Conservation (phyloP, 202 grass and related monocot genomes). For the Miscanthus sacchariflorus region DNA sequence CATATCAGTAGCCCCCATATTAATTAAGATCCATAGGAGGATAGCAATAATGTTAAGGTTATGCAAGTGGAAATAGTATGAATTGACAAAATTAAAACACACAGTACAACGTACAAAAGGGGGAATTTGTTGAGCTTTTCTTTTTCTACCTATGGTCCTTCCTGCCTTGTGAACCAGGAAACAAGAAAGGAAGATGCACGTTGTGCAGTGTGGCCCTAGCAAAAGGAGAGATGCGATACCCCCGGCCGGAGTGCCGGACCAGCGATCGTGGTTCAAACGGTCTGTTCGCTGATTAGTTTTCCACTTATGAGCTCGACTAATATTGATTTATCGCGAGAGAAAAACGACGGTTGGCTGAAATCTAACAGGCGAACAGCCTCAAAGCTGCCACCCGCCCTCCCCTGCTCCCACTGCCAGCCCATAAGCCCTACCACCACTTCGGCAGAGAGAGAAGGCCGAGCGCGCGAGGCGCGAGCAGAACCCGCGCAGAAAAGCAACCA, state of each 20-base stretch:
- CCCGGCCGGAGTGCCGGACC: too few species aligned
- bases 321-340: too few species aligned
- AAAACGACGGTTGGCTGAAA: too few species aligned
- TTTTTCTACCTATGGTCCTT: not conserved
- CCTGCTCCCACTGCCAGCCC: not conserved
- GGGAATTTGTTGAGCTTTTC: not conserved
- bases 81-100: not conserved
- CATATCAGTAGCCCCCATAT: too few species aligned
- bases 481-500: constrained; percentile 39
- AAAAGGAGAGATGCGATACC: not conserved
- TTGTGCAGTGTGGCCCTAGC: constrained; percentile 53
- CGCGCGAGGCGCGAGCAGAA: constrained; percentile 8
- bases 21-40: too few species aligned
- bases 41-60: too few species aligned
- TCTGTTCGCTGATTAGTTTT: too few species aligned
- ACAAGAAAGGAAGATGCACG: constrained; percentile 39
- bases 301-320: too few species aligned
- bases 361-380: too few species aligned
- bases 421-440: not conserved
- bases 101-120: not conserved
- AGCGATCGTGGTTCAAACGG: constrained; percentile 16
- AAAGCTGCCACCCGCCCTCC: constrained; percentile 54
- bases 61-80: too few species aligned
- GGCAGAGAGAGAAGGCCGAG: not conserved
- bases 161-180: constrained; percentile 2